These are phyloP conservation scores for Moniliella sp. DNA, from an alignment of 1,284 basidiomycete species.

Conservation along the genomic window DNA sequence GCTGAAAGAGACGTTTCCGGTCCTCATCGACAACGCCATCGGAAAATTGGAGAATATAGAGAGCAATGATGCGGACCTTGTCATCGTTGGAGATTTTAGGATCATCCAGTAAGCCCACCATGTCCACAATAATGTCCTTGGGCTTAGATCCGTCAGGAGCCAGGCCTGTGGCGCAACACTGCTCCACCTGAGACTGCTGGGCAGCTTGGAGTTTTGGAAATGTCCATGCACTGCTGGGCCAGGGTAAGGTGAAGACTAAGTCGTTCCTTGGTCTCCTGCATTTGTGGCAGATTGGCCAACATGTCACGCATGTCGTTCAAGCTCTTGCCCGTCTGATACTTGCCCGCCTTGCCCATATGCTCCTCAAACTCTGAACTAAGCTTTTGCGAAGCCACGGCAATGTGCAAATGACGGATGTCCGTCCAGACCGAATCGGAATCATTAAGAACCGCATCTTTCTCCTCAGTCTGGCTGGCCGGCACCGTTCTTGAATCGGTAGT, in stretches of 20 bases:
- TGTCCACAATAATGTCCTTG: conserved; percentile 62
- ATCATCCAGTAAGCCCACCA: conserved; percentile 85
- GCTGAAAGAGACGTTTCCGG: conserved; percentile 74
- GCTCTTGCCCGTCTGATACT: conserved; percentile 51
- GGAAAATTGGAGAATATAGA: conserved; percentile 82
- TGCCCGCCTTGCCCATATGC: conserved; percentile 76
- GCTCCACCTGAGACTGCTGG: conserved; percentile 74
- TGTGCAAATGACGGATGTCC: conserved; percentile 80
- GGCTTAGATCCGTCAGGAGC: conserved; percentile 27
- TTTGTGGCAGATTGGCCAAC: conserved; percentile 82
- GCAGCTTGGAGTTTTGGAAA: conserved; percentile 75
- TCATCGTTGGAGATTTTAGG: conserved; percentile 46
- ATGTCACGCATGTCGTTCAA: conserved; percentile 97
- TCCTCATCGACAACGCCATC: conserved; percentile 97
- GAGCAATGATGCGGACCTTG: conserved; percentile 85
- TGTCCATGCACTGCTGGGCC: conserved; percentile 86
- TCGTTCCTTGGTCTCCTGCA: conserved; percentile 83
- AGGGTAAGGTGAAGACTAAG: conserved; percentile 89
- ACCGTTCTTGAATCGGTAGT: conserved; percentile 41
- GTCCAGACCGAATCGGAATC: conserved; percentile 80
- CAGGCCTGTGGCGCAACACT: conserved; percentile 37
- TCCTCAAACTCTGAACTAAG: conserved; percentile 82
- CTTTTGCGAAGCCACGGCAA: conserved; percentile 91
- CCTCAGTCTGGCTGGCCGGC: conserved; percentile 53
- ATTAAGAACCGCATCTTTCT: conserved; percentile 59